Base-by-base conservation (phyloP, 345 rosid species). In the Toxicodendron radicans region DNA sequence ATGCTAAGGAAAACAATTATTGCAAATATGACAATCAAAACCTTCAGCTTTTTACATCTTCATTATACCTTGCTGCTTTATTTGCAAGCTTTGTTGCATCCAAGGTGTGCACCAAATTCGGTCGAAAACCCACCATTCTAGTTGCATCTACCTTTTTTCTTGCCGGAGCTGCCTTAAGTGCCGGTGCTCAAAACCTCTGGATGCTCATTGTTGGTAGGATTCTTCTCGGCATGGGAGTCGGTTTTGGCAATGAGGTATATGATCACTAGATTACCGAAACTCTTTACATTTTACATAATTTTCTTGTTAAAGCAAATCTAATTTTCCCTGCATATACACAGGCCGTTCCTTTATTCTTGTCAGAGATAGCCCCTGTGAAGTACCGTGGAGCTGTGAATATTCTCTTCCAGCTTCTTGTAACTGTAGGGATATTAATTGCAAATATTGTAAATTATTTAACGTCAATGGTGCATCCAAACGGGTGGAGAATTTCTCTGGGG, bases 311-410 rank as follows among this genome's bases (percentile, higher is more conserved):
- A 60, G 17, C 1, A 16, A 14, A 18, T 3, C 18, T 18, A 11
- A 48, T 48, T 3, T 14, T 11, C 17, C 52, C 1, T 48, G 17
- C 17, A 48, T 75, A 27, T 27, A 27, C 30, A 33, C 85, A 87
- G 91, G 89, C 88, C 4, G 88, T 86, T 64, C 97, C 93, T 1
- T 79, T 92, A 48, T 88, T 90, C 79, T 21, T 88, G 38, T 92
- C 95, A 3, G 92, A 90, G 75, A 83, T 90, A 49, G 90, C 92
- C 18, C 93, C 91, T 0, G 80, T 73, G 24, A 64, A 82, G 46
- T 76, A 72, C 51, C 73, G 93, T 3, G 94, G 97, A 76, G 93
- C 87, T 5, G 79, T 90, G 52, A 90, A 88, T 83, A 86, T 90
- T 46, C 57, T 58, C 11, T 88, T 86, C 76, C 87, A 89, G 69